These are phyloP conservation scores for Plectranthus barbatus DNA, from an alignment of 257 asterid species.

Conservation along the genomic window DNA sequence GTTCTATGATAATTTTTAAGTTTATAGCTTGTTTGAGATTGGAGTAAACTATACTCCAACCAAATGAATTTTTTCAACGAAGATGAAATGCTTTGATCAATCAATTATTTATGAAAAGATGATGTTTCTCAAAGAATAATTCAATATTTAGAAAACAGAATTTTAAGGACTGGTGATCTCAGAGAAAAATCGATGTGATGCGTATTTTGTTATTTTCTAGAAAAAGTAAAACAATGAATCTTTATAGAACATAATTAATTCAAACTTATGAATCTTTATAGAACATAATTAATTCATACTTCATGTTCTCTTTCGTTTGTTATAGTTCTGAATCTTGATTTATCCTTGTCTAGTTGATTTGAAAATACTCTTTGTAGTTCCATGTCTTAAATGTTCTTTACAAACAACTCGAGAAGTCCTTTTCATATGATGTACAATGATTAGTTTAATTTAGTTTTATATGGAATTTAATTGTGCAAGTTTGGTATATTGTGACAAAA, in stretches of 20 bases:
- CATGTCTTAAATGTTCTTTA: background rate
- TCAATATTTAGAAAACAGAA: background rate
- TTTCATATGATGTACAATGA: background rate
- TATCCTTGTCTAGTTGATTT: background rate
- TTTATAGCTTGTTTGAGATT: background rate
- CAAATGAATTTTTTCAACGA: background rate
- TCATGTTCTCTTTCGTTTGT: background rate
- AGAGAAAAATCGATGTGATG: background rate
- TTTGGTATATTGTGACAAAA: background rate
- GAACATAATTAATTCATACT: background rate
- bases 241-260: background rate
- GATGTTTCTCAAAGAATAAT: background rate
- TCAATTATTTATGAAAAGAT: background rate
- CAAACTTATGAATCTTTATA: background rate
- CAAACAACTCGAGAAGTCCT: background rate
- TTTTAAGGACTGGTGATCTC: background rate
- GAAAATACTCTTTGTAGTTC: background rate
- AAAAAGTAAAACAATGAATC: background rate
- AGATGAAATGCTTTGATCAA: background rate
- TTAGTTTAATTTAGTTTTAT: background rate
- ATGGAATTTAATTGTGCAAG: background rate
- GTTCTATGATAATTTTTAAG: background rate
- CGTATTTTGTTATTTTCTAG: background rate
- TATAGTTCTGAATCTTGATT: background rate
- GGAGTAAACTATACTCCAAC: background rate